A percentile compares a stretch with the other conserved stretches of the same genome.
Evolutionary conservation across 805 yeast species (phyloP).

Genomic region (Teunomyces pallodes): DNA sequence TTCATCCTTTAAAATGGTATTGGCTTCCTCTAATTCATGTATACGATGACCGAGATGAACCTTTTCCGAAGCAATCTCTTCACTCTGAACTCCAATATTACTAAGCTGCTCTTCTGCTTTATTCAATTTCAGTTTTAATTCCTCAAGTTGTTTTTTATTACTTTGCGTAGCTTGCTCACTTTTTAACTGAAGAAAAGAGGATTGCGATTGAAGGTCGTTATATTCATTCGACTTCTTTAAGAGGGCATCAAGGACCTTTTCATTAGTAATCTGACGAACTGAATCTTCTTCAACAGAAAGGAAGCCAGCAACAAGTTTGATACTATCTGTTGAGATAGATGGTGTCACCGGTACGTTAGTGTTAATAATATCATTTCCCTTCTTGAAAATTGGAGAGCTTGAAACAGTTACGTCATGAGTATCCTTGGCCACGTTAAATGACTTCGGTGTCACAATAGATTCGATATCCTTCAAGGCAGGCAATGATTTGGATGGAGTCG

Average conservation of each 20-base stretch:
- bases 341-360: not conserved
- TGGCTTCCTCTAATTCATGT: slow-evolving; percentile 9
- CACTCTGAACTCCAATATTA: slow-evolving; percentile 1
- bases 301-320: slow-evolving; percentile 23
- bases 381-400: slow-evolving; percentile 19
- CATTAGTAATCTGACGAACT: slow-evolving; percentile 10
- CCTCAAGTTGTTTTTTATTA: slow-evolving; percentile 18
- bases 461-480: slow-evolving; percentile 45
- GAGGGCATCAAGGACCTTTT: slow-evolving; percentile 17
- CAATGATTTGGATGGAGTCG: slow-evolving; percentile 41
- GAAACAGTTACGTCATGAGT: slow-evolving; percentile 10
- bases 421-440: slow-evolving; percentile 41
- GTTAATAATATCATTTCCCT: not conserved
- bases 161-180: slow-evolving; percentile 30
- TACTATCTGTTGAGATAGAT: slow-evolving; percentile 6
- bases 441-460: slow-evolving; percentile 38
- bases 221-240: slow-evolving; percentile 24
- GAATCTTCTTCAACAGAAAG: slow-evolving; percentile 23
- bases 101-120: slow-evolving; percentile 10
- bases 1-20: slow-evolving; percentile 7
- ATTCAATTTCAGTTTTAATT: slow-evolving; percentile 20
- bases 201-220: slow-evolving; percentile 29
- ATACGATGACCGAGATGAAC: slow-evolving; percentile 4
- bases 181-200: slow-evolving; percentile 32
- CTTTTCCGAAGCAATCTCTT: not conserved